Base-by-base conservation (phyloP, 2,329 filamentous ascomycete genomes). In the Ophiostoma fasciatum region DNA sequence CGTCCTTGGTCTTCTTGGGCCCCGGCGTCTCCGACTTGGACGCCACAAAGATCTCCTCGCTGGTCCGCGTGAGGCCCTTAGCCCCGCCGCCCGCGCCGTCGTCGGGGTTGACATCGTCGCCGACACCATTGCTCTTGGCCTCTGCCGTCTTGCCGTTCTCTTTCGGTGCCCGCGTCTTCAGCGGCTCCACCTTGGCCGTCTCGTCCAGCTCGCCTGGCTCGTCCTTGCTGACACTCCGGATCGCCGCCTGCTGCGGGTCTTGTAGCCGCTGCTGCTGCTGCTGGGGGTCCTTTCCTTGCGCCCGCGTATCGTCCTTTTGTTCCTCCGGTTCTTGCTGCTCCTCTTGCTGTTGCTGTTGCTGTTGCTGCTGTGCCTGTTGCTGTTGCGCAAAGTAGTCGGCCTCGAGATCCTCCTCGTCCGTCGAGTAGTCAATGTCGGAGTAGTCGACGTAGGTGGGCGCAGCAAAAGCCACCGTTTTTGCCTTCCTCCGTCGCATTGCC, bases 381-480 rank as follows among this genome's bases (percentile, higher is more conserved):
- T 46, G 48, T 25, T 55, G 51, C 3, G 53, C 51, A 31, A 48
- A 47, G 19, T 49, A 46, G n/a, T 52, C 49, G 3, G 46, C 48
- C 26, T 68, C 66, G 17, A 63, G 54, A 13, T 66, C 68, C 42
- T 88, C 68, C 43, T 88, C 83, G 13, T 82, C 80, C 1, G 73
- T 76, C 1, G 82, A 92, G 52, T 85, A 93, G 37, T 92, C 84
- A 47, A 82, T 71, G 45, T 92, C 83, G 0, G 82, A 84, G 42
- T 88, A 83, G 56, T 94, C 83, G 28, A 88, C 80, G 49, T 87
- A 93, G 5, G 82, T 90, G 1, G 84, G 83, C 1, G 81, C 71
- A 5, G 82, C 71, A 49, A 94, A 94, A 28, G 83, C 74, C 20
- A 94, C 87, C 0, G 74, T 90, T 59, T 94, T 94, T 20, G 78